Conservation (phyloP, 75 land plant genomes). For the Ceratopteris richardii region DNA sequence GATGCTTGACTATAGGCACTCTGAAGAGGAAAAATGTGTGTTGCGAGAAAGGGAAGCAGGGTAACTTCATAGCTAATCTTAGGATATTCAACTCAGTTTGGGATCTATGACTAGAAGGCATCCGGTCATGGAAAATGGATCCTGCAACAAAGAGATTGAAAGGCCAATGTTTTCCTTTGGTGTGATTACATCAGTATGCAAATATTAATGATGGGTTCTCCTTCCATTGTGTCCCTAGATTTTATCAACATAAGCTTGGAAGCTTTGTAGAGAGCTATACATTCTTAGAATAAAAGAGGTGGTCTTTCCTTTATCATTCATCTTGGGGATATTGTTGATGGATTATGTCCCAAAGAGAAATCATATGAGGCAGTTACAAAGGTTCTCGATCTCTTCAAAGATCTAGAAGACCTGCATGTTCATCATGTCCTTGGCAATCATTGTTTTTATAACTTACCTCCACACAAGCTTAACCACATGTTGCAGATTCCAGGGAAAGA, state of each 20-base stretch:
- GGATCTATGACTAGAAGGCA: no score
- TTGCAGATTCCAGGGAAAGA: constrained; percentile 50
- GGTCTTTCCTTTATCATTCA: constrained; percentile 59
- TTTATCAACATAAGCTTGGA: constrained; percentile 71
- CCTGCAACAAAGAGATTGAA: no score
- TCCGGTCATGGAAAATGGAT: no score
- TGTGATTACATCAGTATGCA: constrained; percentile 86
- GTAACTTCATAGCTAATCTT: no score
- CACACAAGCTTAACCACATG: constrained; percentile 36
- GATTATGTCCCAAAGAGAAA: constrained; percentile 74
- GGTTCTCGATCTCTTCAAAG: constrained; percentile 51
- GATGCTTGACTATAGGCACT: no score
- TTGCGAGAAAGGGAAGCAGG: no score
- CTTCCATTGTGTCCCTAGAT: constrained; percentile 78
- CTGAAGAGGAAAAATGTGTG: no score
- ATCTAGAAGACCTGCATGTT: constrained; percentile 52
- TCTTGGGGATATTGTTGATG: constrained; percentile 97
- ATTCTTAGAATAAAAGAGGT: constrained; percentile 53
- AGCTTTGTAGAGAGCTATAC: constrained; percentile 65
- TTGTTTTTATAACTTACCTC: constrained; percentile 93
- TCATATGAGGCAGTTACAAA: constrained; percentile 40
- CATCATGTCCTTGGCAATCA: constrained; percentile 97
- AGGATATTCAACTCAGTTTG: no score
- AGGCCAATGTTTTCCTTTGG: constrained; percentile 86
- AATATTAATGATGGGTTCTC: constrained; percentile 83